A percentile compares a stretch with the other conserved stretches of the same genome.
Conservation (phyloP, 129 eudicot genomes). For the Helianthus annuus region HanXRQr2.0-SUNRISE NC_035446.2:151104507-151105006, state of each 20-base stretch:
- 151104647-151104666: neutral
- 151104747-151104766: slow-evolving; percentile 3
- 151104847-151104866: too few relatives aligned
- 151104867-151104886: too few relatives aligned
- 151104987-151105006: too few relatives aligned
- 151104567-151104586: too few relatives aligned
- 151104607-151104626: slow-evolving; percentile 18
- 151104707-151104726: neutral
- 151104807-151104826: neutral
- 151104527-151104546: slow-evolving; percentile 19
- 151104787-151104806: neutral
- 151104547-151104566: neutral
- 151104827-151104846: too few relatives aligned
- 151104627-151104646: neutral
- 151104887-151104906: too few relatives aligned
- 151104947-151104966: too few relatives aligned
- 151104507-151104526: slow-evolving; percentile 1
- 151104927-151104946: too few relatives aligned
- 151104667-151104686: neutral
- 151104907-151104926: too few relatives aligned
- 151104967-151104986: too few relatives aligned
- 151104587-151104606: neutral
- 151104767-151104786: neutral
- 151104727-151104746: slow-evolving; percentile 13
- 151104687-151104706: slow-evolving; percentile 1